A percentile compares a stretch with the other conserved stretches of the same genome.
phyloP scores from a whole-genome alignment of 108 stramenopile species.

The Stephanodiscus triporus region DNA sequence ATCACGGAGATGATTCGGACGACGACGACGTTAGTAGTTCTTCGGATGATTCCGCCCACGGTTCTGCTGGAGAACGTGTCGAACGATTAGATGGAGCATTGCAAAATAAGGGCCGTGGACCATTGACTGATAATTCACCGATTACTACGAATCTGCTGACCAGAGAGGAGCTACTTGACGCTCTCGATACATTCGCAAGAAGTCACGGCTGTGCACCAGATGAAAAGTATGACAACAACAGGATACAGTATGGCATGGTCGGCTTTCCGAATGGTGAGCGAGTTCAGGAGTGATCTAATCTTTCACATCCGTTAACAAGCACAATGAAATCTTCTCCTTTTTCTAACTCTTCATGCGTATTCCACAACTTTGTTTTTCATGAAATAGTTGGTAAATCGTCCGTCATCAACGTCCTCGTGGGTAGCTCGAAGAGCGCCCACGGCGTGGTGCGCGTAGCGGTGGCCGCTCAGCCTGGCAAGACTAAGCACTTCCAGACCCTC shows the following conservation, averaged over 20 bases:
- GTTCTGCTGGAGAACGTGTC: neutral
- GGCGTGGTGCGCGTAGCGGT: conserved; percentile 94
- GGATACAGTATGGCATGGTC: conserved; percentile 94
- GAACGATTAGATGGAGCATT: conserved; percentile 6
- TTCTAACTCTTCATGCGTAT: conserved; percentile 1
- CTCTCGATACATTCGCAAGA: conserved; percentile 70
- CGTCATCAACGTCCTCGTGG: conserved; percentile 96
- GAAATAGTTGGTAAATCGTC: conserved; percentile 96
- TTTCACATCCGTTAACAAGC: neutral
- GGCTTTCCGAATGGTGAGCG: conserved; percentile 69
- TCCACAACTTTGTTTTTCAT: conserved; percentile 59
- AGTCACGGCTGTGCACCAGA: conserved; percentile 61
- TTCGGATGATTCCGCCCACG: conserved; percentile 4
- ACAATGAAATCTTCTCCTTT: neutral
- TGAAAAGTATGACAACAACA: conserved; percentile 59
- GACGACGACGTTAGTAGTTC: conserved; percentile 4
- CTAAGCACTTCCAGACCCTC: conserved; percentile 99
- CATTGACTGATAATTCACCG: conserved; percentile 8
- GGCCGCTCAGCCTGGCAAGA: conserved; percentile 98
- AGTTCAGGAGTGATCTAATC: neutral
- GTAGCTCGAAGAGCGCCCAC: conserved; percentile 87
- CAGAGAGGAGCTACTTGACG: conserved; percentile 69
- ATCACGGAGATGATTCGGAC: conserved; percentile 37
- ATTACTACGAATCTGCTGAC: conserved; percentile 68
- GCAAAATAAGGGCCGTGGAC: neutral